A percentile compares a stretch with the other conserved stretches of the same genome.
These are phyloP conservation scores for Spergularia azorica DNA, from an alignment of 179 eudicot genomes.

Conservation along the genomic window DNA sequence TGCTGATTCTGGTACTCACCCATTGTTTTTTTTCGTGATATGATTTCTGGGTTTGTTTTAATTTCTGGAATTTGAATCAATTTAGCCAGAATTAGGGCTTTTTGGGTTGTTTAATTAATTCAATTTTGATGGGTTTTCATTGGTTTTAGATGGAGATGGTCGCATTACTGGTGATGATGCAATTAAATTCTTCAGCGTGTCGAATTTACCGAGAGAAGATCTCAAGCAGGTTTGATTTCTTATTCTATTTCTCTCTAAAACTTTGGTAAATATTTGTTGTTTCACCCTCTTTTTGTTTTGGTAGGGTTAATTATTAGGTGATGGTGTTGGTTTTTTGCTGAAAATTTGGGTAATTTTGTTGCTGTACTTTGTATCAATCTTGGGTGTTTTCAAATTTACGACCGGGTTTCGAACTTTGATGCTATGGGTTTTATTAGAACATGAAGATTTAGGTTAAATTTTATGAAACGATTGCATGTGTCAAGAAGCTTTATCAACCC, in stretches of 20 bases:
- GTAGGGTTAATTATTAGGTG: not conserved
- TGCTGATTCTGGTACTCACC: slow-evolving; percentile 59
- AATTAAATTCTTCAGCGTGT: slow-evolving; percentile 65
- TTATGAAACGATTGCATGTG: not conserved
- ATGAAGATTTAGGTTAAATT: too few species aligned
- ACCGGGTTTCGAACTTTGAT: not conserved
- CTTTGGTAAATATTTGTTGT: not conserved
- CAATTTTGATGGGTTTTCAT: not conserved
- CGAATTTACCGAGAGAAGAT: slow-evolving; percentile 61
- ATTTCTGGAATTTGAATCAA: slow-evolving; percentile 2
- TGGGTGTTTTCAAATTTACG: not conserved
- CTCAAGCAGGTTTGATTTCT: slow-evolving; percentile 61
- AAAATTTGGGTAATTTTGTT: not conserved
- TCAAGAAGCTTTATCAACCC: not conserved
- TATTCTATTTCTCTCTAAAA: not conserved
- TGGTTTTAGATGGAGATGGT: slow-evolving; percentile 63
- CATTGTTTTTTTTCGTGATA: not conserved
- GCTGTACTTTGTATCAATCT: not conserved
- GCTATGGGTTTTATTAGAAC: not conserved
- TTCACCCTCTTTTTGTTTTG: not conserved
- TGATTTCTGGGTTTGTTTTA: slow-evolving; percentile 7
- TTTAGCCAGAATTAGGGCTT: not conserved
- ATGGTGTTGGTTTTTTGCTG: not conserved
- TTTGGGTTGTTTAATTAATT: not conserved
- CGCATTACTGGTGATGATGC: slow-evolving; percentile 75